Conservation (phyloP, 768 basidiomycete species). For the Tulasnella sp. region DNA sequence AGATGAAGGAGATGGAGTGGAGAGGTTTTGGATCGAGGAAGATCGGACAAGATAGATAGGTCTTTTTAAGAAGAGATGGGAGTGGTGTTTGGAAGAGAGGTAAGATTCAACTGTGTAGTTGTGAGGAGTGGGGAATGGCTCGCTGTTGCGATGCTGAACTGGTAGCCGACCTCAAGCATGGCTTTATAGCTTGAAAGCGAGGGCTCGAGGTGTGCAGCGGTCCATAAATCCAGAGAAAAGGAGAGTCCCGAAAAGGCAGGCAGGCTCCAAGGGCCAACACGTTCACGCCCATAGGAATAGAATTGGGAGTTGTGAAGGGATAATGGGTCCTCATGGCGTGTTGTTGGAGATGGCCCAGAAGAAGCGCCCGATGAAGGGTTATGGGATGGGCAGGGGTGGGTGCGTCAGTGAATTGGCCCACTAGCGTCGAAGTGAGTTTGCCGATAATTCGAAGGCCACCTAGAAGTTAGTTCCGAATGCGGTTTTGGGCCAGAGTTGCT, state of each 20-base stretch:
- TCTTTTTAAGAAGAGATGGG: not conserved
- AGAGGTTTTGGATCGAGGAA: not conserved
- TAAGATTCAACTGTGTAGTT: not conserved
- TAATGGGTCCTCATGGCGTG: slow-evolving; percentile 11
- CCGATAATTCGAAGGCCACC: slow-evolving; percentile 9
- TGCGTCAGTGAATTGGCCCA: slow-evolving; percentile 5
- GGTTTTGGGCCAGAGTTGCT: slow-evolving; percentile 7
- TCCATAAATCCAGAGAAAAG: not conserved
- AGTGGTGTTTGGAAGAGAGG: not conserved
- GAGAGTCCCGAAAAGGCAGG: slow-evolving; percentile 5
- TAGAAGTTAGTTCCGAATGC: not conserved
- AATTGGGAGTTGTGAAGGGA: slow-evolving; percentile 1
- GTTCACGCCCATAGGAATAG: slow-evolving; percentile 2
- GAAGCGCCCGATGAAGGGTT: slow-evolving; percentile 11
- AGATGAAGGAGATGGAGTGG: not conserved
- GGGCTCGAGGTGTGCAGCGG: not conserved
- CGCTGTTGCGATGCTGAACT: slow-evolving; percentile 4
- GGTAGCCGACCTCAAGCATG: not conserved
- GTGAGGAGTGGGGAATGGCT: not conserved
- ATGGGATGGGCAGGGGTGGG: slow-evolving; percentile 12
- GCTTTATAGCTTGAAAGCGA: not conserved
- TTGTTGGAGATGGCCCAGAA: slow-evolving; percentile 1
- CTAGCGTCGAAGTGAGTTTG: slow-evolving; percentile 20
- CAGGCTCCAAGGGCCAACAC: not conserved
- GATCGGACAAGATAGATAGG: not conserved